Conservation (phyloP, 2,329 filamentous ascomycete genomes). For the Ascochyta pisi region DNA sequence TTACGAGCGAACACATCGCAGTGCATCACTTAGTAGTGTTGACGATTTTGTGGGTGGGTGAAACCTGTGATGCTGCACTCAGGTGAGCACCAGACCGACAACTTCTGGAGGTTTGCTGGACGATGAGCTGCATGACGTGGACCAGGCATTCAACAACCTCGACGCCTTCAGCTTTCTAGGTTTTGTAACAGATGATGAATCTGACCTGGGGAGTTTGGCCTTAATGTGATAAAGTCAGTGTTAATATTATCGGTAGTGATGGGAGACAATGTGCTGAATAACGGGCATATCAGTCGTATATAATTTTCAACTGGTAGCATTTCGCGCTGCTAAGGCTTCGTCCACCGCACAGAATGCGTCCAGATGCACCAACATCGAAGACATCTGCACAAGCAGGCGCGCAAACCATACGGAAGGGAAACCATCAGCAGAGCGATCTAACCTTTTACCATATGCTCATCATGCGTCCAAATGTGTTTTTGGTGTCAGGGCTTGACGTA, state of each 20-base stretch:
- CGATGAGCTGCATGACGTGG: not conserved
- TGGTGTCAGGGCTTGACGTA: not conserved
- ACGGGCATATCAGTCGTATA: slow-evolving; percentile 25
- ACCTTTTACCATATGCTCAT: slow-evolving; percentile 47
- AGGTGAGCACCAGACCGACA: too few relatives aligned
- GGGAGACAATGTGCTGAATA: not conserved
- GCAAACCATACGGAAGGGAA: slow-evolving; percentile 17
- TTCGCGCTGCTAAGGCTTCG: slow-evolving; percentile 36
- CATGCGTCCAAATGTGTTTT: slow-evolving; percentile 11
- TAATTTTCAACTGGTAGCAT: slow-evolving; percentile 36
- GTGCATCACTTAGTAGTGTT: too few relatives aligned
- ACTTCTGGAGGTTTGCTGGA: too few relatives aligned
- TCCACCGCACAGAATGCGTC: slow-evolving; percentile 8
- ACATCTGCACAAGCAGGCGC: not conserved
- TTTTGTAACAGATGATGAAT: not conserved
- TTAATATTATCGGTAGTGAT: not conserved
- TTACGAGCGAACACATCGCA: too few relatives aligned
- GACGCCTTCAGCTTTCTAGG: not conserved
- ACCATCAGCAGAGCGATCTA: slow-evolving; percentile 39
- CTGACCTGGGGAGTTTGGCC: not conserved
- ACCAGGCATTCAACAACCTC: not conserved
- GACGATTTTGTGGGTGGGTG: too few relatives aligned
- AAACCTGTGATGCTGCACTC: too few relatives aligned
- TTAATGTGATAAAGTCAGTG: not conserved
- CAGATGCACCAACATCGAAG: slow-evolving; percentile 10